Evolutionary conservation across 352 stramenopile genomes (phyloP), one percentile per base, ranked within the genome.

Genomic region (Globisporangium spiculum): DNA sequence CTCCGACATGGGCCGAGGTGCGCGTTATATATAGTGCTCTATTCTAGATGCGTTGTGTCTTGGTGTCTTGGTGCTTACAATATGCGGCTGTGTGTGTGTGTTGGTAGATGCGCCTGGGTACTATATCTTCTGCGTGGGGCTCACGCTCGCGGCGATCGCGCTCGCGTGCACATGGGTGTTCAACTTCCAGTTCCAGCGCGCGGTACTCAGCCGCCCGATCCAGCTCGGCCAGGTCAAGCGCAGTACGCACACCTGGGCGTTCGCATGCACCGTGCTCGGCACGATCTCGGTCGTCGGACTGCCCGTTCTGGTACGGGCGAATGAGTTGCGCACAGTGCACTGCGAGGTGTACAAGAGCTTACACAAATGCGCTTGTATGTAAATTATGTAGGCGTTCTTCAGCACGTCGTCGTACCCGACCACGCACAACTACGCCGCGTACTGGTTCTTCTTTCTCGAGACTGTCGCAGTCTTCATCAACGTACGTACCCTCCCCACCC

Each of bases 391-490:
- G 81, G 74, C 79, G 10, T 88, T 89, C 70, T 91, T 84, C 72
- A 86, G 76, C 65, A 89, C 81, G 34, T 62, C 82, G 27, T 78
- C 75, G 57, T 89, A 86, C 67, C 80, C 81, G 32, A 70, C 69
- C 7, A 20, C 85, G 44, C 84, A 92, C 74, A 87, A 89, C 64
- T 71, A 76, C 56, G 77, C 75, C 1, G 81, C 81, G 55, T 90
- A 89, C 66, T 89, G 74, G 69, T 90, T 92, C 73, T 90, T 92
- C 66, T 68, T 84, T 53, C 70, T 92, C 59, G 77, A 90, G 67
- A 83, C 80, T 2, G 30, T 87, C 44, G 80, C 82, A 9, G 66
- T 90, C 24, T 80, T 82, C 56, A 71, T 85, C 66, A 90, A 92
- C 65, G 84, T 90, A 75, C 50, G 75, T 76, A 24, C 3, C 27